Evolutionary conservation across 495 filamentous ascomycete species (phyloP), one percentile per base, ranked within the genome.

Genomic region (Talaromyces adpressus): DNA sequence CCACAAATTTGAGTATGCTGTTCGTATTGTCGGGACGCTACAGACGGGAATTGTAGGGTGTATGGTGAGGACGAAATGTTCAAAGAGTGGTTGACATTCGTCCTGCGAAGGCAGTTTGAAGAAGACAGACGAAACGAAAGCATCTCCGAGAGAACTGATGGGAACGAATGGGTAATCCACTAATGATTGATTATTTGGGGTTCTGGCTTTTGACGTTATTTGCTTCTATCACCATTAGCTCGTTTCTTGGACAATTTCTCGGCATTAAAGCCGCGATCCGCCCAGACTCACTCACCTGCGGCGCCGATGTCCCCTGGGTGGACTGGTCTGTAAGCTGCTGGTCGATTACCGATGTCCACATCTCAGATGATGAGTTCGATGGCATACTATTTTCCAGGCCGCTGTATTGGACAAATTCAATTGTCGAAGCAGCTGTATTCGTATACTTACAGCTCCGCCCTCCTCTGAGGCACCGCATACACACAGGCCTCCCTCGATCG

Each of bases 321-420:
- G 51, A 54, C 51, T 54, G 51, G 23, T 54, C 23, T 8, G 51
- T 54, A 54, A 54, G n/a, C 51, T 54, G 51, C 23, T 54, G 51
- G 2, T 54, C 51, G 23, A 54, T 54, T 20, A 54, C 51, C 51
- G 51, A 54, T 54, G n/a, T 25, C 51, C 51, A 54, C 51, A 12
- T 54, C 51, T 54, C 23, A 54, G 51, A 20, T 25, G 51, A 54
- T 25, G n/a, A 25, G 51, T 20, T 54, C 23, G 51, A 54, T 54
- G 51, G 51, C 9, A 20, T 54, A 4, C 51, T 54, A 25, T 54
- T 25, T 54, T 54, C 51, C 51, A 54, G 51, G 51, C 23, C 51
- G 51, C 51, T 54, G 51, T 54, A 54, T 54, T 54, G 51, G 51
- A 54, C 51, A 54, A 54, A 54, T 18, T 54, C 51, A 25, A 54